Percentiles rank a stretch among this genome's conserved stretches.
Evolutionary conservation across 306 rosid genomes (phyloP).

Genomic region (Senna siamea): DNA sequence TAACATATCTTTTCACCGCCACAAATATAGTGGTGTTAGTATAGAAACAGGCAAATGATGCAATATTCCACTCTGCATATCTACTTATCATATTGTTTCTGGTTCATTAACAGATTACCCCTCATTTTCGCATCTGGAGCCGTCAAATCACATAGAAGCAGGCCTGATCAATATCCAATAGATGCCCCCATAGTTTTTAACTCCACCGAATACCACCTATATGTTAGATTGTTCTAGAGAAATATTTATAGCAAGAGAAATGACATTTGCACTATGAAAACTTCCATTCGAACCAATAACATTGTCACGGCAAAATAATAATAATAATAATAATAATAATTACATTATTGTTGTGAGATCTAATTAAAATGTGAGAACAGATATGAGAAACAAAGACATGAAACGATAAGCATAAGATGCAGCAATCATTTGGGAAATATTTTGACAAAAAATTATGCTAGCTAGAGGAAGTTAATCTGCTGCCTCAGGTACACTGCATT

Average conservation of each 20-base stretch:
- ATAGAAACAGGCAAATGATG: constrained; percentile 54
- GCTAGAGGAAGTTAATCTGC: constrained; percentile 1
- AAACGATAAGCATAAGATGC: not conserved
- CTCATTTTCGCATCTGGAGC: constrained; percentile 28
- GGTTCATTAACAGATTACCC: constrained; percentile 20
- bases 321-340: too few relatives aligned
- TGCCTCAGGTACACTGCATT: not conserved
- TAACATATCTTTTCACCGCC: constrained; percentile 43
- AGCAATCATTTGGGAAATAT: not conserved
- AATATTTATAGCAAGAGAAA: not conserved
- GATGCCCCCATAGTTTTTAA: constrained; percentile 11
- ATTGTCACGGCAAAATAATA: too few relatives aligned
- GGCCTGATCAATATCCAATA: constrained; percentile 33
- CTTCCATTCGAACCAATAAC: not conserved
- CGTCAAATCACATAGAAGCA: constrained; percentile 30
- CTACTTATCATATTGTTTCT: constrained; percentile 41
- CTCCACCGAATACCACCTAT: constrained; percentile 41
- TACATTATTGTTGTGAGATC: not conserved
- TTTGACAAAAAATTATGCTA: not conserved
- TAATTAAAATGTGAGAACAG: not conserved
- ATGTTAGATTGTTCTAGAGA: not conserved
- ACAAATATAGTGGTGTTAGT: constrained; percentile 41
- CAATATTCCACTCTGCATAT: constrained; percentile 49
- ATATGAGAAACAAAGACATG: not conserved
- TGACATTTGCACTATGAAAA: not conserved